phyloP scores from a whole-genome alignment of 306 rosid genomes.

The Corylus heterophylla region DNA sequence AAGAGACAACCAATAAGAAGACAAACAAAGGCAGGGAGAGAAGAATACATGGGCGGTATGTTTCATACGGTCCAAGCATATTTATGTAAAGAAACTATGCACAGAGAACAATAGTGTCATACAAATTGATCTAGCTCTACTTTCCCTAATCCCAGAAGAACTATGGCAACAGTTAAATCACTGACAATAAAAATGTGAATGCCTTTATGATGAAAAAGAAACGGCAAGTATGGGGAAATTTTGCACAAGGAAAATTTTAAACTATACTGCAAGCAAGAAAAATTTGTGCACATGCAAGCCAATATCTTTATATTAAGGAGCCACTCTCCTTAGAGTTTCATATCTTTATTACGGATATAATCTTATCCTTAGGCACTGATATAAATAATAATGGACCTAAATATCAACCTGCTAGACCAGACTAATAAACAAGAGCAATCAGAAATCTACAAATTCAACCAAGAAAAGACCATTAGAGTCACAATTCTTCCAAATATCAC shows the following conservation, averaged over 20 bases:
- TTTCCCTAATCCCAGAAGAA: not conserved
- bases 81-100: not conserved
- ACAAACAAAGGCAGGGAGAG: not conserved
- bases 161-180: not conserved
- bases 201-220: not conserved
- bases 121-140: not conserved
- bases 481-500: not conserved
- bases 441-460: not conserved
- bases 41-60: not conserved
- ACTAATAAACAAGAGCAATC: not conserved
- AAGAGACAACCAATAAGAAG: conserved; percentile 14
- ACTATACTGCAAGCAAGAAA: not conserved
- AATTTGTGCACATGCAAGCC: not conserved
- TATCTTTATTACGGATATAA: not conserved
- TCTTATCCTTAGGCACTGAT: not conserved
- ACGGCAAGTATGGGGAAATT: not conserved
- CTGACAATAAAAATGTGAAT: not conserved
- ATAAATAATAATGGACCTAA: not conserved
- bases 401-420: not conserved
- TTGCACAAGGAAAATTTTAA: not conserved
- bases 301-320: not conserved
- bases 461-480: not conserved
- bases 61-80: not conserved
- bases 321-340: not conserved
- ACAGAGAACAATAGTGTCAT: not conserved